A percentile compares a stretch with the other conserved stretches of the same genome.
Evolutionary conservation across 2,329 filamentous ascomycete species (phyloP).

Genomic region (Reticulascus tulasneorum): DNA sequence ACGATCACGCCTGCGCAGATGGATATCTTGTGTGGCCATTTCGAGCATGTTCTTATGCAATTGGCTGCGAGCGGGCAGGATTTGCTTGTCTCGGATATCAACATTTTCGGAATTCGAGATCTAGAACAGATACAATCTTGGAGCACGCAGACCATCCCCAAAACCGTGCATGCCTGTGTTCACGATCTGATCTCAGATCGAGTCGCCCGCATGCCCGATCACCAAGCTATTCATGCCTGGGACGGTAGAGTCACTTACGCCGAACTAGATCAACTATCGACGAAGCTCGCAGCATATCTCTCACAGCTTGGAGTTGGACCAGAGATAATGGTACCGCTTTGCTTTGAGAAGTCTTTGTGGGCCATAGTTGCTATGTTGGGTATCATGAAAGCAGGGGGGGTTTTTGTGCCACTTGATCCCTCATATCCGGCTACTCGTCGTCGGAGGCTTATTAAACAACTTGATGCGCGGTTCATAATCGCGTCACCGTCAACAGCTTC

Average conservation of each 20-base stretch:
- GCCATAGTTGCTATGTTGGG: constrained; percentile 24
- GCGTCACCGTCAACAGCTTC: constrained; percentile 12
- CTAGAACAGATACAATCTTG: neutral
- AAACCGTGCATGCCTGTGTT: neutral
- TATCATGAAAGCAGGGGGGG: constrained; percentile 26
- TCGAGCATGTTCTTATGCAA: constrained; percentile 4
- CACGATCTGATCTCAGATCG: constrained; percentile 3
- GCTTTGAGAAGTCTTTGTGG: constrained; percentile 24
- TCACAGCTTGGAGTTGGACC: constrained; percentile 12
- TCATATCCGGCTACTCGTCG: constrained; percentile 1
- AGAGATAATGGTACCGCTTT: constrained; percentile 19
- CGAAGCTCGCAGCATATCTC: constrained; percentile 12
- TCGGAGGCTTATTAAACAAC: neutral
- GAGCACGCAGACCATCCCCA: neutral
- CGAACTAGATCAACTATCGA: constrained; percentile 15
- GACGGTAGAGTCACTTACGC: constrained; percentile 17
- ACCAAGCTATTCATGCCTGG: constrained; percentile 15
- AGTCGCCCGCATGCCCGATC: neutral
- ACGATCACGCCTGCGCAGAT: neutral
- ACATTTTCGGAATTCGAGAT: neutral
- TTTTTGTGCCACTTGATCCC: constrained; percentile 25
- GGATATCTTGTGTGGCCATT: constrained; percentile 4
- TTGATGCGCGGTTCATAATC: neutral
- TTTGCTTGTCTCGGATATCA: neutral
- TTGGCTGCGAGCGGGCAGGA: neutral